Percentiles rank a stretch among this genome's conserved stretches.
Evolutionary conservation across 1,284 basidiomycete genomes (phyloP).

Genomic region (Cystobasidium sp.): DNA sequence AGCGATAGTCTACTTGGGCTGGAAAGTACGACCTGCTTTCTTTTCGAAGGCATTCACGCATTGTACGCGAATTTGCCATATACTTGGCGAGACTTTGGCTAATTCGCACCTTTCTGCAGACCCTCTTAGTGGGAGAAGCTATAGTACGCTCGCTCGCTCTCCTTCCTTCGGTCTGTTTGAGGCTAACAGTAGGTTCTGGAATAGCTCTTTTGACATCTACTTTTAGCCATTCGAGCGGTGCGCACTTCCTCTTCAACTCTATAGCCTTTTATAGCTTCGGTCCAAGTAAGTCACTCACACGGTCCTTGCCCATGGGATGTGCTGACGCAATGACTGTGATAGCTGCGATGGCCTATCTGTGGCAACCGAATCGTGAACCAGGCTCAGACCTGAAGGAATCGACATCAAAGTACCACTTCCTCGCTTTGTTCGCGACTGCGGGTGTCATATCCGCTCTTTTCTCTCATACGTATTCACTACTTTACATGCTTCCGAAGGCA

Average conservation of each 20-base stretch:
- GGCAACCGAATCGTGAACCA: slow-evolving; percentile 33
- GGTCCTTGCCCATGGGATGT: background rate
- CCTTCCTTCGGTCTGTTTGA: background rate
- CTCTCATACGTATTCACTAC: slow-evolving; percentile 34
- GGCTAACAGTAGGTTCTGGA: background rate
- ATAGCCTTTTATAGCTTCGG: slow-evolving; percentile 42
- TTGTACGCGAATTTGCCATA: slow-evolving; percentile 4
- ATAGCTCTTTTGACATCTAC: slow-evolving; percentile 34
- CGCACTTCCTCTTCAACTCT: slow-evolving; percentile 42
- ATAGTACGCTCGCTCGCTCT: slow-evolving; percentile 14
- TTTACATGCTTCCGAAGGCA: slow-evolving; percentile 25
- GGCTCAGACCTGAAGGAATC: slow-evolving; percentile 34
- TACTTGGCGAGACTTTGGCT: background rate
- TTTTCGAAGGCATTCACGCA: slow-evolving; percentile 37
- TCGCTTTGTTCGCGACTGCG: slow-evolving; percentile 36
- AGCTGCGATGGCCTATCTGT: slow-evolving; percentile 39
- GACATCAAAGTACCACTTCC: slow-evolving; percentile 33
- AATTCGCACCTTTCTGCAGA: background rate
- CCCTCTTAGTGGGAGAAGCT: slow-evolving; percentile 37
- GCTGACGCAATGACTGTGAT: background rate
- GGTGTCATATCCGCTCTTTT: slow-evolving; percentile 31
- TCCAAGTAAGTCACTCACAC: slow-evolving; percentile 9
- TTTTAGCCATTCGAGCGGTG: slow-evolving; percentile 39
- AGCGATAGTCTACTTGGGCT: slow-evolving; percentile 29
- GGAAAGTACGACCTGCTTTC: slow-evolving; percentile 35